Evolutionary conservation across 75 land plant species (phyloP).

Genomic region (Selaginella moellendorffii): DNA sequence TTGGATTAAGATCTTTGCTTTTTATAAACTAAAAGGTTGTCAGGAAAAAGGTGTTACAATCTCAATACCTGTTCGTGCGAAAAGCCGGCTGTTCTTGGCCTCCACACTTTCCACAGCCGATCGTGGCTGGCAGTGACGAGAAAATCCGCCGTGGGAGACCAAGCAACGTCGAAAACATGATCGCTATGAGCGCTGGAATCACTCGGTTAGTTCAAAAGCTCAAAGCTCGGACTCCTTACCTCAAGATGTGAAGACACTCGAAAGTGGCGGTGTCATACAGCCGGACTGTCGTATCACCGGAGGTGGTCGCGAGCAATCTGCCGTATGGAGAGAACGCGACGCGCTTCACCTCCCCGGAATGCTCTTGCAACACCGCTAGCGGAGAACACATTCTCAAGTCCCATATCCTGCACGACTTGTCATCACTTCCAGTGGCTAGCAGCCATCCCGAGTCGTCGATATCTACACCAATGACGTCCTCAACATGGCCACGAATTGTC

Average conservation of each 20-base stretch:
- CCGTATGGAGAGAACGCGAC: slow-evolving; percentile 2
- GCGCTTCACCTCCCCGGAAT: slow-evolving; percentile 3
- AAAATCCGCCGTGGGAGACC: slow-evolving; percentile 3
- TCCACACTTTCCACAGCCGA: slow-evolving; percentile 1
- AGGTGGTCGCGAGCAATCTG: slow-evolving; percentile 1
- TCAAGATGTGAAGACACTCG: slow-evolving; percentile 4
- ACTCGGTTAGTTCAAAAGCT: no score
- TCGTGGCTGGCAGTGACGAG: slow-evolving; percentile 4
- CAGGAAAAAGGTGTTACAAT: no score
- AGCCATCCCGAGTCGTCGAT: slow-evolving; percentile 1
- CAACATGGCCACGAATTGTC: slow-evolving; percentile 1
- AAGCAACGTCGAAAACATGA: slow-evolving; percentile 6
- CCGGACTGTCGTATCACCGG: neutral
- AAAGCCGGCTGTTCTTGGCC: neutral
- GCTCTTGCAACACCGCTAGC: neutral
- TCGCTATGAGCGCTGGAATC: neutral
- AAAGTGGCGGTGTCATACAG: neutral
- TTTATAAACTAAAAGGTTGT: no score
- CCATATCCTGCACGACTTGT: slow-evolving; percentile 4
- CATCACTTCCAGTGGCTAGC: slow-evolving; percentile 3
- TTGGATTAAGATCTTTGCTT: no score
- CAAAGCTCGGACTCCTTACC: no score
- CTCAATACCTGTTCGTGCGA: no score
- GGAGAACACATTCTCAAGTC: neutral
- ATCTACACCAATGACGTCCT: slow-evolving; percentile 8